Conservation (phyloP, 2,329 filamentous ascomycete species). For the Penicillium griseofulvum region DNA sequence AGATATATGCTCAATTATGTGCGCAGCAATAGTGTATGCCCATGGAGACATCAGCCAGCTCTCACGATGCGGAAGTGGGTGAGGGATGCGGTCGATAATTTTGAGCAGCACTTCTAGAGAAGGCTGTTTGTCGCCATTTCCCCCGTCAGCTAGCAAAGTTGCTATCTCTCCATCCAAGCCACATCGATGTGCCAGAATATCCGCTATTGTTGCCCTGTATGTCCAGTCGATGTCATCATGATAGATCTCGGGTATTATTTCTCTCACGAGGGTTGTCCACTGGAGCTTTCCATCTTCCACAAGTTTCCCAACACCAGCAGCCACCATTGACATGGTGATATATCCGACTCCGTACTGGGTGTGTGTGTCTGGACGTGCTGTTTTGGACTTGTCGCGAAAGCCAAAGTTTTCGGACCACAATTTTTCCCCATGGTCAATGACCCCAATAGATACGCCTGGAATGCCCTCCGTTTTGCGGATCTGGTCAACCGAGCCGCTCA, state of each 20-base stretch:
- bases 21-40: neutral
- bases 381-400: neutral
- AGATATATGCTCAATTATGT: neutral
- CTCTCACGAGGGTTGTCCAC: neutral
- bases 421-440: neutral
- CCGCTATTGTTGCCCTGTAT: neutral
- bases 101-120: neutral
- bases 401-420: neutral
- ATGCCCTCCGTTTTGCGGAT: neutral
- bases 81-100: neutral
- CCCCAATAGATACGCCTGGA: constrained; percentile 1
- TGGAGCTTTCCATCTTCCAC: neutral
- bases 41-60: neutral
- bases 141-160: neutral
- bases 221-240: neutral
- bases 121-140: neutral
- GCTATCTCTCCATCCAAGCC: constrained; percentile 3
- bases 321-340: neutral
- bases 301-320: constrained; percentile 1
- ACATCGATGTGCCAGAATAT: neutral
- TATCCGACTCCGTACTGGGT: constrained; percentile 1
- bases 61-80: neutral
- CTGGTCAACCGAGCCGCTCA: neutral
- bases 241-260: neutral
- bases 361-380: neutral